Percentiles rank a stretch among this genome's conserved stretches.
Evolutionary conservation across 202 grass and related monocot species (phyloP).

Genomic region (Schoenoplectus tabernaemontani): DNA sequence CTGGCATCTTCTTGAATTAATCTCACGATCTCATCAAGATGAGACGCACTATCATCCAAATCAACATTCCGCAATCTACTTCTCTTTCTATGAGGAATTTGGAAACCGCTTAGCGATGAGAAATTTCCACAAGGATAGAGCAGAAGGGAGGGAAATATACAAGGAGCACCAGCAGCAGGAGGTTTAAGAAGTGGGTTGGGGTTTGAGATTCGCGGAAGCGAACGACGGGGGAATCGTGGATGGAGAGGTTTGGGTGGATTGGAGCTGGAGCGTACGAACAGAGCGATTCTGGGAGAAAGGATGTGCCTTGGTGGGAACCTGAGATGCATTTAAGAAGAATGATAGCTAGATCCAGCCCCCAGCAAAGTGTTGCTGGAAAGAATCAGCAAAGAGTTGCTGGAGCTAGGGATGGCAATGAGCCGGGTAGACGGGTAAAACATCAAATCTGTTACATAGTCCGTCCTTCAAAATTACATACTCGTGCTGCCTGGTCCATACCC

Average conservation of each 20-base stretch:
- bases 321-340: constrained; percentile 4
- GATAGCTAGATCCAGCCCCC: too few relatives aligned
- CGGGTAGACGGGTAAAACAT: too few relatives aligned
- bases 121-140: background rate
- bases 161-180: background rate
- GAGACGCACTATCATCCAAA: background rate
- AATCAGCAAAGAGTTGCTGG: too few relatives aligned
- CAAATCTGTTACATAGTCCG: too few relatives aligned
- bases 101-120: background rate
- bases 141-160: too few relatives aligned
- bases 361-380: too few relatives aligned
- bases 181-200: background rate
- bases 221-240: background rate
- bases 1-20: constrained; percentile 34
- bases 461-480: too few relatives aligned
- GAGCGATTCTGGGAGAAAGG: background rate
- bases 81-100: background rate
- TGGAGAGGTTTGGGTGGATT: background rate
- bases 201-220: background rate
- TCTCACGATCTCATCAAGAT: constrained; percentile 25
- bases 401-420: too few relatives aligned
- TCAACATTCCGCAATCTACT: background rate
- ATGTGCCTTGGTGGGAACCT: background rate
- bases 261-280: background rate
- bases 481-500: too few relatives aligned